Conservation (phyloP, 768 basidiomycete species). For the Calvatia gigantea region DNA sequence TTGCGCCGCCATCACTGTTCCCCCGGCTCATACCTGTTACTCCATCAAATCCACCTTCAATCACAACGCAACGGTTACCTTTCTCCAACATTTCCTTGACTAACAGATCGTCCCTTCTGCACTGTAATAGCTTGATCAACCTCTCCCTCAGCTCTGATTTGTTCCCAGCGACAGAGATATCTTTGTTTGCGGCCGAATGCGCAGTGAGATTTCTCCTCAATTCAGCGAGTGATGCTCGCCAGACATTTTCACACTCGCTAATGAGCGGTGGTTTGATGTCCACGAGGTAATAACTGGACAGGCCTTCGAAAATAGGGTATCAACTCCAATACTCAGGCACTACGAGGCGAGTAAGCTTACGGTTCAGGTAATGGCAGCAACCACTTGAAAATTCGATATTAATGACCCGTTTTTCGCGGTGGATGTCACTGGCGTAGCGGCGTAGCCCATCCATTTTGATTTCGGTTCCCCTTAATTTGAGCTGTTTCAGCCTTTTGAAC, state of each 20-base stretch:
- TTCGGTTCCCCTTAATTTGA: constrained; percentile 51
- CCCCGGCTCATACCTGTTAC: too few species aligned
- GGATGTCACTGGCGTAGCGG: constrained; percentile 27
- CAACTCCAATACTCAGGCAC: not conserved
- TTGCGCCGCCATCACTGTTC: too few species aligned
- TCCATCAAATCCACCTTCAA: too few species aligned
- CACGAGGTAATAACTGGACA: constrained; percentile 46
- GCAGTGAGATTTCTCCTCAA: constrained; percentile 56
- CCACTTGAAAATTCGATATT: constrained; percentile 50
- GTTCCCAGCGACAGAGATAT: constrained; percentile 42
- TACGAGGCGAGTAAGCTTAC: constrained; percentile 29
- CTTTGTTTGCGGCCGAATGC: constrained; percentile 45
- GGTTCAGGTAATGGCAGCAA: constrained; percentile 52
- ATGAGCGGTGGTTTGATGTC: constrained; percentile 48
- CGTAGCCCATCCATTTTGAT: constrained; percentile 59
- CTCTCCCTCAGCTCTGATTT: constrained; percentile 47
- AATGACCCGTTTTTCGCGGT: constrained; percentile 35
- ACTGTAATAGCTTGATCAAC: constrained; percentile 41
- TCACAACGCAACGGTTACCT: too few species aligned
- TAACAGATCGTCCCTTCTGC: constrained; percentile 45
- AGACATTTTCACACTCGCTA: constrained; percentile 35
- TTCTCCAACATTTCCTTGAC: constrained; percentile 36
- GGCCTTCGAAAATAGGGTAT: constrained; percentile 26
- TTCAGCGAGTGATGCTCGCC: constrained; percentile 40
- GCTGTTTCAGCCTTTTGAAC: constrained; percentile 42